Evolutionary conservation across 1,284 basidiomycete species (phyloP).

Genomic region (Ganoderma leucocontextum): DNA sequence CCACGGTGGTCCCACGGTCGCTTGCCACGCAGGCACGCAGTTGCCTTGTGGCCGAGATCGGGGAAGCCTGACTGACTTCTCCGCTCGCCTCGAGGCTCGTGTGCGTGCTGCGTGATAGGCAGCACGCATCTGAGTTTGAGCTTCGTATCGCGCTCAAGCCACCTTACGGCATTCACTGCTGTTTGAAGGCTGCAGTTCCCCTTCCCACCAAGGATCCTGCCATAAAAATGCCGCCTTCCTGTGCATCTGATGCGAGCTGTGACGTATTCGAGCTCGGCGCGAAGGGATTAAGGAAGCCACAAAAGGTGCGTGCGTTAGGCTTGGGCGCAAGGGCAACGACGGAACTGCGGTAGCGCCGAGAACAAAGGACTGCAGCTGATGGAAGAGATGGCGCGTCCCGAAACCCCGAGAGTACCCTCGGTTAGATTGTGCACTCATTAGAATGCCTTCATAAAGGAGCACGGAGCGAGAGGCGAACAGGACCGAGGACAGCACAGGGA

Average conservation of each 20-base stretch:
- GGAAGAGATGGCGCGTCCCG: slow-evolving; percentile 14
- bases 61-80: slow-evolving; percentile 15
- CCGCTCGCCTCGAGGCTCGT: slow-evolving; percentile 26
- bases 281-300: background rate
- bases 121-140: slow-evolving; percentile 26
- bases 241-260: slow-evolving; percentile 15
- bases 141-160: slow-evolving; percentile 5
- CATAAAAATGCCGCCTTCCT: slow-evolving; percentile 7
- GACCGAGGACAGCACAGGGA: slow-evolving; percentile 16
- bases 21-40: slow-evolving; percentile 23
- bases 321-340: slow-evolving; percentile 3
- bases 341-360: slow-evolving; percentile 3
- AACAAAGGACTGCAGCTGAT: slow-evolving; percentile 17
- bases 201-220: slow-evolving; percentile 10
- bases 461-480: slow-evolving; percentile 30
- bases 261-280: background rate
- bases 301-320: background rate
- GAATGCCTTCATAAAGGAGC: slow-evolving; percentile 31
- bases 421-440: slow-evolving; percentile 16
- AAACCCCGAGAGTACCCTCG: background rate
- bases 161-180: slow-evolving; percentile 18
- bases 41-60: slow-evolving; percentile 27
- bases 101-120: slow-evolving; percentile 30
- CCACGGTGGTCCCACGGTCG: slow-evolving; percentile 13
- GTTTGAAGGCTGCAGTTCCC: slow-evolving; percentile 12